These are phyloP conservation scores for Fusarium odoratissimum DNA, from an alignment of 2,329 filamentous ascomycete species.

Conservation along the genomic window DNA sequence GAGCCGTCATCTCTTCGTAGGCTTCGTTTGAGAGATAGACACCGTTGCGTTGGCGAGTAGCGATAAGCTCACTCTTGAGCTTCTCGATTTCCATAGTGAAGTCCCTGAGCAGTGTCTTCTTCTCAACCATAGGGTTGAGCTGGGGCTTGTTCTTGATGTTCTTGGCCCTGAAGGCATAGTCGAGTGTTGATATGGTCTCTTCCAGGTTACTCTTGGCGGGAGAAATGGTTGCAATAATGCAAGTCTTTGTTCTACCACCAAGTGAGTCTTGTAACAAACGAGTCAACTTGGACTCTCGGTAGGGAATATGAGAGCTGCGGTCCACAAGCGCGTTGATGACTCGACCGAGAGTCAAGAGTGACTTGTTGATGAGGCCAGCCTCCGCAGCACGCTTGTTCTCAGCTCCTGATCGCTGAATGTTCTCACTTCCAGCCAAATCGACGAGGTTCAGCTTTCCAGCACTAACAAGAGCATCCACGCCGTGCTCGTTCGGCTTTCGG, in stretches of 20 bases:
- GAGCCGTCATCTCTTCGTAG: conserved; percentile 90
- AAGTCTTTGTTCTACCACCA: conserved; percentile 95
- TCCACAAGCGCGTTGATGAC: conserved; percentile 99
- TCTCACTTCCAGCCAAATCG: conserved; percentile 96
- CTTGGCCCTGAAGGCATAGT: conserved; percentile 97
- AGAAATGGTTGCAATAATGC: conserved; percentile 97
- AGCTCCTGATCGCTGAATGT: conserved; percentile 95
- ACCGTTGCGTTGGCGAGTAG: conserved; percentile 91
- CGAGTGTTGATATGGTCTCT: conserved; percentile 96
- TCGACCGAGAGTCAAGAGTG: conserved; percentile 89
- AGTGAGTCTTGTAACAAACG: conserved; percentile 95
- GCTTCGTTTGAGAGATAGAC: conserved; percentile 91
- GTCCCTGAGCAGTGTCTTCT: conserved; percentile 90
- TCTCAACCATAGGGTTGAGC: conserved; percentile 89
- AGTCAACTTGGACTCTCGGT: conserved; percentile 94
- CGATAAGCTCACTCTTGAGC: conserved; percentile 91
- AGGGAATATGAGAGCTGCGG: conserved; percentile 87
- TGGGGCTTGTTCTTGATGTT: conserved; percentile 99
- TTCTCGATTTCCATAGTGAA: conserved; percentile 95
- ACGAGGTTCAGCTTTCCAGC: conserved; percentile 96
- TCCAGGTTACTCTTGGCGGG: conserved; percentile 95
- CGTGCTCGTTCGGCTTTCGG: conserved; percentile 82
- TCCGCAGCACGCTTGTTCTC: conserved; percentile 98
- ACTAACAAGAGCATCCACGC: conserved; percentile 89
- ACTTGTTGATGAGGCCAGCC: conserved; percentile 98